These are phyloP conservation scores for Tetracladium marchalianum DNA, from an alignment of 495 filamentous ascomycete genomes.

Conservation along the genomic window DNA sequence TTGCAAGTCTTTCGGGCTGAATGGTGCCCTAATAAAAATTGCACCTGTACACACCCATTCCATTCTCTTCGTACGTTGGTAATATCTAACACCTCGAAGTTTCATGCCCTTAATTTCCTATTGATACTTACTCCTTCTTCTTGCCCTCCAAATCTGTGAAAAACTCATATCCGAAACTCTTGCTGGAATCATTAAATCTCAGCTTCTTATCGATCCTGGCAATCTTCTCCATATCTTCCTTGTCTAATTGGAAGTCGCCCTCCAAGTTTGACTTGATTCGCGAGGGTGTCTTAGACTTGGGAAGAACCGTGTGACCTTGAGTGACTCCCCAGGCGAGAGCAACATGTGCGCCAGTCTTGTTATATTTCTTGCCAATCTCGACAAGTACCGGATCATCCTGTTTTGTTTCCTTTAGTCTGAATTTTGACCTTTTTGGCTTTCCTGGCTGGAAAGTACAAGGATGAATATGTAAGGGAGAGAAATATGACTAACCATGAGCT, in stretches of 20 bases:
- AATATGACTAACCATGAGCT: conserved; percentile 33
- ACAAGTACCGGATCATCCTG: conserved; percentile 47
- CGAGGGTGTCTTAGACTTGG: conserved; percentile 46
- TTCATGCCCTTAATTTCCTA: no score
- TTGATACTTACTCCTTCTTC: conserved; percentile 15
- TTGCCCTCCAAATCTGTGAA: conserved; percentile 54
- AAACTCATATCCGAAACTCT: conserved; percentile 44
- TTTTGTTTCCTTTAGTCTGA: neutral
- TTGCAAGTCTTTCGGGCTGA: no score
- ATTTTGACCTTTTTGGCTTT: no score
- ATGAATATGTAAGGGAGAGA: neutral
- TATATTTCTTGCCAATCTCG: conserved; percentile 52
- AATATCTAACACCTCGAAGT: no score
- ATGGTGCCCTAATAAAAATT: no score
- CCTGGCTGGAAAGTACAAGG: neutral
- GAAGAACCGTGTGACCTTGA: conserved; percentile 53
- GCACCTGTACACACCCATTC: no score
- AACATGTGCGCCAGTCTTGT: conserved; percentile 51
- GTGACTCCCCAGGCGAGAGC: conserved; percentile 56
- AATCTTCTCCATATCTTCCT: conserved; percentile 45
- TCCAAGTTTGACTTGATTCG: conserved; percentile 48
- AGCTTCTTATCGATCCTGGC: conserved; percentile 42
- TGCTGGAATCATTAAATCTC: conserved; percentile 48
- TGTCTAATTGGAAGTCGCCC: conserved; percentile 46
- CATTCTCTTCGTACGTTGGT: no score